Conservation (phyloP, 177 flowering plant species). For the Telopea speciosissima region DNA sequence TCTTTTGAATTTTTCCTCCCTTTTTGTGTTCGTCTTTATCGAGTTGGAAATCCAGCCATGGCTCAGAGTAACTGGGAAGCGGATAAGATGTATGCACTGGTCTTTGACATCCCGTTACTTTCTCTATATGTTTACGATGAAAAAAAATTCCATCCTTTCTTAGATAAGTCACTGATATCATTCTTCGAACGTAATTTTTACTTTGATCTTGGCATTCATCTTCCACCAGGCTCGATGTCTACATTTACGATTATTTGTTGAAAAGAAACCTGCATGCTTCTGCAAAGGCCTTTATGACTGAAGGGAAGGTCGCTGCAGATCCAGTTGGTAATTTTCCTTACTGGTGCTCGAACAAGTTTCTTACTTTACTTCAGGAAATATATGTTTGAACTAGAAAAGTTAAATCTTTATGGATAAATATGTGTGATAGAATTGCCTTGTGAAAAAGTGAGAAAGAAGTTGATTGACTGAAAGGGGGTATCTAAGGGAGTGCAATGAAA, state of each 20-base stretch:
- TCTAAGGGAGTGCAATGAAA: neutral
- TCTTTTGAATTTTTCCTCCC: neutral
- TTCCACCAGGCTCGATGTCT: slow-evolving; percentile 76
- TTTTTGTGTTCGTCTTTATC: slow-evolving; percentile 7
- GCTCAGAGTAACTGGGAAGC: slow-evolving; percentile 94
- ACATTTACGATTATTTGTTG: slow-evolving; percentile 85
- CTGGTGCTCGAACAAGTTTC: neutral
- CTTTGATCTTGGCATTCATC: slow-evolving; percentile 2
- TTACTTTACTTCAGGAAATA: neutral
- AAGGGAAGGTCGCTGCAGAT: slow-evolving; percentile 87
- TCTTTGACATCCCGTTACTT: neutral
- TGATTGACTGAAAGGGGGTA: neutral
- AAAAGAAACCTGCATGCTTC: slow-evolving; percentile 78
- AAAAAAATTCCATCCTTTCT: neutral
- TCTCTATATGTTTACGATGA: neutral
- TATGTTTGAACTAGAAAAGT: too few species aligned
- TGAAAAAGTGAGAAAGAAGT: too few species aligned
- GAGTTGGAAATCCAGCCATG: slow-evolving; percentile 26
- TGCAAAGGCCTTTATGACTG: slow-evolving; percentile 90
- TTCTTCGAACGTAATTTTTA: neutral
- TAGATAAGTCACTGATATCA: neutral
- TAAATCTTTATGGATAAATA: too few species aligned
- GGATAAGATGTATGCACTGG: slow-evolving; percentile 61
- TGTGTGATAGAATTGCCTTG: too few species aligned
- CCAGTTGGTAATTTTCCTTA: slow-evolving; percentile 66